These are phyloP conservation scores for Thielaviopsis cerberus DNA, from an alignment of 2,329 filamentous ascomycete species.

Conservation along the genomic window DNA sequence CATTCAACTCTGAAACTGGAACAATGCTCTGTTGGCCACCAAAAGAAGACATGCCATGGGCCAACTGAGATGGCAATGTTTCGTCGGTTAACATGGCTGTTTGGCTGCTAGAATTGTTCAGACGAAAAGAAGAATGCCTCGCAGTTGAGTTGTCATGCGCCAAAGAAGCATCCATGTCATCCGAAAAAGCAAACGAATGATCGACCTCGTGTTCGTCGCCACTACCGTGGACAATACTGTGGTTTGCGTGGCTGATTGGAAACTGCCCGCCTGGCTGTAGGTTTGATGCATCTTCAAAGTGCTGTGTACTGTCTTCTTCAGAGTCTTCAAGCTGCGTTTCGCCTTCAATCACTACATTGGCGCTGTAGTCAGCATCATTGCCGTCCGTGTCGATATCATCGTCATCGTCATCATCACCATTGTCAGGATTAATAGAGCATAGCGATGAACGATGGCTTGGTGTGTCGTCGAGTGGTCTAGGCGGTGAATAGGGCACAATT, in stretches of 20 bases:
- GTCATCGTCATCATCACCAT: neutral
- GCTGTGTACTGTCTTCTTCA: neutral
- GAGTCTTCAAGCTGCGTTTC: constrained; percentile 4
- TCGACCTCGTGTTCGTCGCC: neutral
- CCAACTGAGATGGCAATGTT: constrained; percentile 6
- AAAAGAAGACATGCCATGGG: constrained; percentile 4
- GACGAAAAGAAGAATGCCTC: constrained; percentile 8
- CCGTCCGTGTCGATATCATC: neutral
- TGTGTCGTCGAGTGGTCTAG: constrained; percentile 19
- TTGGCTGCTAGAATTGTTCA: constrained; percentile 5
- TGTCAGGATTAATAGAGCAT: neutral
- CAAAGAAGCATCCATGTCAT: constrained; percentile 7
- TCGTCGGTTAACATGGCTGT: constrained; percentile 9
- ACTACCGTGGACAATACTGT: neutral
- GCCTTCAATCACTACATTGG: constrained; percentile 9
- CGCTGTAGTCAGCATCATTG: neutral
- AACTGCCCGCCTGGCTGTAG: neutral
- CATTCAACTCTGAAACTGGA: constrained; percentile 9
- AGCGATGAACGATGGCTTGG: constrained; percentile 13
- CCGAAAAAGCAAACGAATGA: constrained; percentile 10
- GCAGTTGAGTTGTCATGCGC: neutral
- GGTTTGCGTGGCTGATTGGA: neutral
- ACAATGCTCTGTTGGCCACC: neutral
- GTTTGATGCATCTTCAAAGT: neutral
- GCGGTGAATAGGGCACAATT: constrained; percentile 30